These are phyloP conservation scores for Saccharomyces hybrid DNA, from an alignment of 1,139 yeast species.

Conservation along the genomic window DNA sequence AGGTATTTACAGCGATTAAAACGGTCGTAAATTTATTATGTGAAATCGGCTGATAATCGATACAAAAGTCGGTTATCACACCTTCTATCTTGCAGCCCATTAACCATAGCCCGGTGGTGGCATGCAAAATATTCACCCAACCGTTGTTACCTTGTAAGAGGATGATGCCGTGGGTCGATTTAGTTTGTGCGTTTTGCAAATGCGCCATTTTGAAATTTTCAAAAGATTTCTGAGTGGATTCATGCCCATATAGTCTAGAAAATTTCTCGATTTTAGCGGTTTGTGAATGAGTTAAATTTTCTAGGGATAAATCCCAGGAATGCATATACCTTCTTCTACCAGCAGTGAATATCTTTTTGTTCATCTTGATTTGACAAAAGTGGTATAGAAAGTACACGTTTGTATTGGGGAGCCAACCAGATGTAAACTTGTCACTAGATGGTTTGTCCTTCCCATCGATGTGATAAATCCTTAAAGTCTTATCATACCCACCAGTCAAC, in stretches of 20 bases:
- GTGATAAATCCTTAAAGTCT: conserved; percentile 78
- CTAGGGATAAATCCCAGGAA: conserved; percentile 68
- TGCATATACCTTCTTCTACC: conserved; percentile 91
- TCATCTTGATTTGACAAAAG: conserved; percentile 24
- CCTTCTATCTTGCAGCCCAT: conserved; percentile 87
- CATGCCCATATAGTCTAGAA: conserved; percentile 87
- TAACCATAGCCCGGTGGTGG: conserved; percentile 75
- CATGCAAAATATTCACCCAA: conserved; percentile 77
- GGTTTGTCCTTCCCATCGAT: conserved; percentile 85
- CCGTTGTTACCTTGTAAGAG: conserved; percentile 82
- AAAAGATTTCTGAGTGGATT: conserved; percentile 74
- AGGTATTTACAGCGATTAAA: conserved; percentile 57
- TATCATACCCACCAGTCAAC: conserved; percentile 87
- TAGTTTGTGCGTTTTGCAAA: conserved; percentile 17
- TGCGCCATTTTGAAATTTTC: conserved; percentile 69
- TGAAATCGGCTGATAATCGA: conserved; percentile 37
- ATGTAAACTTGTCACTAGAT: conserved; percentile 73
- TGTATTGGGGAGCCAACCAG: conserved; percentile 74
- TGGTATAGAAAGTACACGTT: conserved; percentile 42
- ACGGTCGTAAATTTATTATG: conserved; percentile 29
- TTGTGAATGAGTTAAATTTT: conserved; percentile 37
- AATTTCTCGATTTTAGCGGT: conserved; percentile 58
- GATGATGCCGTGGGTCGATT: conserved; percentile 56
- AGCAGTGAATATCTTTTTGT: conserved; percentile 61
- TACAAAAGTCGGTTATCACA: conserved; percentile 68